Conservation (phyloP, 192 early-diverging fungal species). For the Chytriomyces sp. region DNA sequence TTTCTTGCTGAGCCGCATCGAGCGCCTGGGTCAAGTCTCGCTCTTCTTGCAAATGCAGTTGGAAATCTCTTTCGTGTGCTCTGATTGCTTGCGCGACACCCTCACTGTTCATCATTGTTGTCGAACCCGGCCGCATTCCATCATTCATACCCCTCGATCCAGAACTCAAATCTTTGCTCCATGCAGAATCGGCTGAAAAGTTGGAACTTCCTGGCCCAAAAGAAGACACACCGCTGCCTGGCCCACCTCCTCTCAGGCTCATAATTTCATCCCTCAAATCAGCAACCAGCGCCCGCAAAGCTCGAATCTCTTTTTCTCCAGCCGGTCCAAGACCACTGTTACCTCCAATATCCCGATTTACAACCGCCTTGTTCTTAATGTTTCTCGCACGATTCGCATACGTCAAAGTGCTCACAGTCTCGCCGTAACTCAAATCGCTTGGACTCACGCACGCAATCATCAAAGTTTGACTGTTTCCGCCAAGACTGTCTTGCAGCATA, state of each 20-base stretch:
- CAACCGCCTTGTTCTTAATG: slow-evolving; percentile 87
- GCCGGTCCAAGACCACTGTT: slow-evolving; percentile 21
- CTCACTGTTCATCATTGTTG: background rate
- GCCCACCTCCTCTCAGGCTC: slow-evolving; percentile 18
- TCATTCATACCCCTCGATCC: too few species aligned
- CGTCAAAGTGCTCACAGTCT: slow-evolving; percentile 94
- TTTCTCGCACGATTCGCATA: slow-evolving; percentile 96
- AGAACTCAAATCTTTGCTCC: too few species aligned
- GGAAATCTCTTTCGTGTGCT: slow-evolving; percentile 39
- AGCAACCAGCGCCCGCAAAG: slow-evolving; percentile 46
- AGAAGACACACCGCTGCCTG: slow-evolving; percentile 1
- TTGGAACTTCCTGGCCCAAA: too few species aligned
- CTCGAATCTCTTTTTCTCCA: slow-evolving; percentile 47
- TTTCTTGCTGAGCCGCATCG: slow-evolving; percentile 17
- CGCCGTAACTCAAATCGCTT: slow-evolving; percentile 80
- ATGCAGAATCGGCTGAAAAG: too few species aligned
- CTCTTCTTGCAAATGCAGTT: slow-evolving; percentile 43
- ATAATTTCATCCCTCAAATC: slow-evolving; percentile 50
- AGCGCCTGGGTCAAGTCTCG: slow-evolving; percentile 42
- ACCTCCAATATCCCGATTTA: slow-evolving; percentile 69
- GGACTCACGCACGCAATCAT: slow-evolving; percentile 96
- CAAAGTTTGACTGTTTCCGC: slow-evolving; percentile 89
- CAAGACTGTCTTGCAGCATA: slow-evolving; percentile 93
- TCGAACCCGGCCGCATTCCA: too few species aligned
- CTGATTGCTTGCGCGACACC: slow-evolving; percentile 1